Conservation (phyloP, 129 eudicot genomes). For the Saposhnikovia divaricata region DNA sequence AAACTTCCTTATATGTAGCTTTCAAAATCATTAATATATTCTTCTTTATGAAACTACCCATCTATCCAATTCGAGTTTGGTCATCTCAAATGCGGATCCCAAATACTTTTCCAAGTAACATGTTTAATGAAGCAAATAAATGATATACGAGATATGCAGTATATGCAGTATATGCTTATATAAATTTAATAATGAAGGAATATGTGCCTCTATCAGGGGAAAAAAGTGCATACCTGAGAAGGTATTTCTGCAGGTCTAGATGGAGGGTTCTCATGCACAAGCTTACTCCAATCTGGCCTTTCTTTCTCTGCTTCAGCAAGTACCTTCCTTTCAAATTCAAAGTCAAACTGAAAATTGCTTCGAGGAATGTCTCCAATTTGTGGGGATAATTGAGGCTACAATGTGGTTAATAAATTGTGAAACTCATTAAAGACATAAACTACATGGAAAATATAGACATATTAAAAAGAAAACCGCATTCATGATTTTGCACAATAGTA, state of each 20-base stretch:
- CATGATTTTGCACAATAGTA: not conserved
- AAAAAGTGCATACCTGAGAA: slow-evolving; percentile 32
- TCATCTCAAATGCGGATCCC: not conserved
- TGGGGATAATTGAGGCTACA: slow-evolving; percentile 80
- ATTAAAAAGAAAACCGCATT: not conserved
- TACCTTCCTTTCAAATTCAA: slow-evolving; percentile 80
- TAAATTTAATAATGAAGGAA: not conserved
- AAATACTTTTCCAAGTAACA: not conserved
- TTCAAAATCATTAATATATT: no score
- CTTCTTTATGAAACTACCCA: not conserved
- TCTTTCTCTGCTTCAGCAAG: slow-evolving; percentile 80
- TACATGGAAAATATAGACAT: not conserved
- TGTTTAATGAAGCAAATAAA: not conserved
- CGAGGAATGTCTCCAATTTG: slow-evolving; percentile 82
- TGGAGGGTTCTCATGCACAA: slow-evolving; percentile 66
- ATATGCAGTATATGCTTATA: not conserved
- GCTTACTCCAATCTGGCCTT: slow-evolving; percentile 77
- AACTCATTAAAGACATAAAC: not conserved
- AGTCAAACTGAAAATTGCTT: slow-evolving; percentile 80
- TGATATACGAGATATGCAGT: not conserved
- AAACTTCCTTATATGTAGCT: not conserved
- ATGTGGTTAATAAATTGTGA: not conserved
- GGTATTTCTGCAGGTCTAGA: slow-evolving; percentile 52
- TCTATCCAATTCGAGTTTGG: not conserved
- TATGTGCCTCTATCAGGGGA: not conserved